Conservation (phyloP, 2,329 filamentous ascomycete species). For the Aspergillus luchuensis region DNA sequence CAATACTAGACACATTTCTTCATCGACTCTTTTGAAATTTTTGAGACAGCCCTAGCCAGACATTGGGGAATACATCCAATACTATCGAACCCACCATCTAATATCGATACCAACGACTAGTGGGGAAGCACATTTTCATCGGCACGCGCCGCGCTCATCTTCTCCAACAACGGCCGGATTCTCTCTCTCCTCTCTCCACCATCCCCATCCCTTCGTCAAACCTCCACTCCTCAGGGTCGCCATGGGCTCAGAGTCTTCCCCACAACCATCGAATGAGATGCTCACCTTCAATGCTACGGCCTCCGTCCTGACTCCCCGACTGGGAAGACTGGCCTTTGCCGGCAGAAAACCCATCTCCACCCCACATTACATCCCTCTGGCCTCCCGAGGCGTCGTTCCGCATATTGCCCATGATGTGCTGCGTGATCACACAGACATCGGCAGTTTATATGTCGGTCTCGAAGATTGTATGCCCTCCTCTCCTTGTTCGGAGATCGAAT, state of each 20-base stretch:
- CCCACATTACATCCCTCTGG: constrained; percentile 76
- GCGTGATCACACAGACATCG: constrained; percentile 63
- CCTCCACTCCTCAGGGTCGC: constrained; percentile 5
- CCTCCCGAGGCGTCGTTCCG: constrained; percentile 81
- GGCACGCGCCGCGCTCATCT: neutral
- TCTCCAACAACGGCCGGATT: neutral
- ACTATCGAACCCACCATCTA: too few relatives aligned
- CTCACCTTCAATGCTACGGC: constrained; percentile 39
- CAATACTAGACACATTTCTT: too few relatives aligned
- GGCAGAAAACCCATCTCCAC: constrained; percentile 71
- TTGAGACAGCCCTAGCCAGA: neutral
- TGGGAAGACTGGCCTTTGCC: constrained; percentile 67
- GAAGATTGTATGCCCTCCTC: constrained; percentile 77
- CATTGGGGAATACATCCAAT: neutral
- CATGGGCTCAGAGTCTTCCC: constrained; percentile 34
- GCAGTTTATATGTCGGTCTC: constrained; percentile 75
- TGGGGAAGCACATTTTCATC: constrained; percentile 7
- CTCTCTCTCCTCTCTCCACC: constrained; percentile 6
- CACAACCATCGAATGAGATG: constrained; percentile 35
- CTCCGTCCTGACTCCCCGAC: constrained; percentile 55
- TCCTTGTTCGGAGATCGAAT: neutral
- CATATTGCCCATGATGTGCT: constrained; percentile 88
- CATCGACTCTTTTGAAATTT: too few relatives aligned
- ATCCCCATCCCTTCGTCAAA: neutral
- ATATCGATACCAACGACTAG: constrained; percentile 1